Conservation (phyloP, 2,329 filamentous ascomycete genomes). For the Aspergillus sclerotialis region DNA sequence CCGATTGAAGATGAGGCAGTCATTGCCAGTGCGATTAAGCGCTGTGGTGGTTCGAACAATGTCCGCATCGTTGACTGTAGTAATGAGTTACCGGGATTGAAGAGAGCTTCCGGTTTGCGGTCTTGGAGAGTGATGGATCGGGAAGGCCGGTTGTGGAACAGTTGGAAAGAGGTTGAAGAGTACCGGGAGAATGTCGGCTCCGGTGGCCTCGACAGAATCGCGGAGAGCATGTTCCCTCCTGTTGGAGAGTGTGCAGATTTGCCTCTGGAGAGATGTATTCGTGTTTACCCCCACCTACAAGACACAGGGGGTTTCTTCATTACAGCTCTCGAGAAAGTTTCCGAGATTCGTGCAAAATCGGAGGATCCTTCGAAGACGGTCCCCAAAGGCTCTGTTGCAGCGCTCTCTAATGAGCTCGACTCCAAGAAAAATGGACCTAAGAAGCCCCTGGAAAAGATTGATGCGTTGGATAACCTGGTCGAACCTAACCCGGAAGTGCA, state of each 20-base stretch:
- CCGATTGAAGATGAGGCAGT: slow-evolving; percentile 96
- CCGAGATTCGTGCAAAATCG: slow-evolving; percentile 71
- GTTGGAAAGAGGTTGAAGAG: slow-evolving; percentile 73
- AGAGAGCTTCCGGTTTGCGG: slow-evolving; percentile 68
- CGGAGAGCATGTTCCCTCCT: slow-evolving; percentile 77
- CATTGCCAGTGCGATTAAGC: slow-evolving; percentile 76
- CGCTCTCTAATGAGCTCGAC: slow-evolving; percentile 29
- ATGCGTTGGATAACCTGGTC: slow-evolving; percentile 34
- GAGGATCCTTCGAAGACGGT: slow-evolving; percentile 46
- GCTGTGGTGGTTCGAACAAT: slow-evolving; percentile 76
- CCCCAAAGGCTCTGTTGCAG: slow-evolving; percentile 32
- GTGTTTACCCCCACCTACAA: slow-evolving; percentile 90
- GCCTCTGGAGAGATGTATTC: slow-evolving; percentile 82
- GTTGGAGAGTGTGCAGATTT: slow-evolving; percentile 52
- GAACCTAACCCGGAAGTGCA: slow-evolving; percentile 20
- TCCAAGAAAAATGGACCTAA: slow-evolving; percentile 22
- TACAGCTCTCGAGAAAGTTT: slow-evolving; percentile 83
- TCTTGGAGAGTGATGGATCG: slow-evolving; percentile 92
- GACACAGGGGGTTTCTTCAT: slow-evolving; percentile 98
- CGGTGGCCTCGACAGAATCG: slow-evolving; percentile 60
- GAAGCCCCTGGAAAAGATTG: slow-evolving; percentile 29
- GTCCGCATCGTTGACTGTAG: slow-evolving; percentile 81
- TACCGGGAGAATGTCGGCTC: slow-evolving; percentile 56
- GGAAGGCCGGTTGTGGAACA: slow-evolving; percentile 67
- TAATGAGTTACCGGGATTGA: slow-evolving; percentile 66